These are phyloP conservation scores for Candida boidinii DNA, from an alignment of 805 yeast species.

Conservation along the genomic window DNA sequence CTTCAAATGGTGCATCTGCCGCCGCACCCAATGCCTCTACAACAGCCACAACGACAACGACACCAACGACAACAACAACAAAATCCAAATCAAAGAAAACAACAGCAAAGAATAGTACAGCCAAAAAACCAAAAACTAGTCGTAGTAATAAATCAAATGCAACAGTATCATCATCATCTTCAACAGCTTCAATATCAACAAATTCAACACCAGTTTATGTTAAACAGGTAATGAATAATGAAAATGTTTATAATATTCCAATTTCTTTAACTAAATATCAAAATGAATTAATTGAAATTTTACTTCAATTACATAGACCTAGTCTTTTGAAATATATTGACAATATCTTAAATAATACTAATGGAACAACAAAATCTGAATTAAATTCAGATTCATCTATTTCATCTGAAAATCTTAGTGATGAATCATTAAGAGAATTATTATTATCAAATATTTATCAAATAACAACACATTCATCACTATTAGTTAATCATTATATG, in stretches of 20 bases:
- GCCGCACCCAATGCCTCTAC: slow-evolving; percentile 11
- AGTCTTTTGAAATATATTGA: slow-evolving; percentile 9
- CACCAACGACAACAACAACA: slow-evolving; percentile 11
- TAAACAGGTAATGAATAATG: slow-evolving; percentile 2
- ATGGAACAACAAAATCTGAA: slow-evolving; percentile 1
- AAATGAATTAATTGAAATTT: slow-evolving; percentile 32
- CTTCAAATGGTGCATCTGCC: slow-evolving; percentile 5
- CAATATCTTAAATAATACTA: slow-evolving; percentile 1
- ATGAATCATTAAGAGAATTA: slow-evolving; percentile 29
- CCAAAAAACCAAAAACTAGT: slow-evolving; percentile 5
- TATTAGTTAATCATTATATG: slow-evolving; percentile 69
- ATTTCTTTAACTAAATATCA: slow-evolving; percentile 36
- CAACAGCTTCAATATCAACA: slow-evolving; percentile 7
- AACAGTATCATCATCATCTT: slow-evolving; percentile 4
- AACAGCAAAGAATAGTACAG: slow-evolving; percentile 5
- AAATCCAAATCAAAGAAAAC: slow-evolving; percentile 5
- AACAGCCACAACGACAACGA: slow-evolving; percentile 10
- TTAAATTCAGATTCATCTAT: slow-evolving; percentile 2
- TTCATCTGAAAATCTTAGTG: slow-evolving; percentile 10
- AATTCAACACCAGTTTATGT: slow-evolving; percentile 6
- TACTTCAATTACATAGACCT: slow-evolving; percentile 10
- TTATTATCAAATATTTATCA: slow-evolving; percentile 37
- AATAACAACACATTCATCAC: slow-evolving; percentile 58
- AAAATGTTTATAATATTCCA: slow-evolving; percentile 26
- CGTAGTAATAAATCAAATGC: slow-evolving; percentile 4